Evolutionary conservation across 1,139 yeast genomes (phyloP), one percentile per base, ranked within the genome.

Genomic region (Lodderomyces metapsilosis): DNA sequence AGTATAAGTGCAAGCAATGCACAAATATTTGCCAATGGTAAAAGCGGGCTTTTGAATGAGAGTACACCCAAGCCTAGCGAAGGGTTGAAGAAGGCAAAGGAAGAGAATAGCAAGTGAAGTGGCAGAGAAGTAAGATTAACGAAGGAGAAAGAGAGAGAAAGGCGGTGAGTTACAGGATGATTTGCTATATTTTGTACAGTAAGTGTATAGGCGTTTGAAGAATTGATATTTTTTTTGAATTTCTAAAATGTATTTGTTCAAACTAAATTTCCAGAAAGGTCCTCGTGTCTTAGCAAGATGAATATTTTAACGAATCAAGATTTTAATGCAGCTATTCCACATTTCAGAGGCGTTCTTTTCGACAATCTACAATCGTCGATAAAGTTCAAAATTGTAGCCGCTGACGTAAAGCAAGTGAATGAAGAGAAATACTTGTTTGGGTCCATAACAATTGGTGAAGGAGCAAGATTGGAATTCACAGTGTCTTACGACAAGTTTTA

Each of bases 21-120:
- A 16, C 74, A 74, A 13, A 62, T 72, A 23, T 62, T 72, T 50
- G 64, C 62, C 53, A 72, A 71, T 51, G 78, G 78, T n/a, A 71
- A 72, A 51, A 70, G 69, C 55, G 62, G 64, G 22, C 66, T 72
- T 51, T 65, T 72, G 56, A 69, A 72, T 47, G 78, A 72, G 46
- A 61, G 68, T 22, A 68, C 74, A 4, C 69, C 70, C 2, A 42
- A 46, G 41, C 47, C 25, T 3, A 30, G 33, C 13, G 24, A 15
- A 4, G 38, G 23, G 13, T 20, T 30, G 24, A 34, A 5, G 18
- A 15, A 18, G 20, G n/a, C 15, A 4, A 21, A 15, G n/a, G 23
- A 16, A 11, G 13, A 15, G 28, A 30, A n/a, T 7, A 28, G n/a
- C 27, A 34, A 34, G 27, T 13, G 20, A 24, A 30, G 17, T 6